Conservation (phyloP, 805 yeast species). For the Yarrowia phangngaensis region DNA sequence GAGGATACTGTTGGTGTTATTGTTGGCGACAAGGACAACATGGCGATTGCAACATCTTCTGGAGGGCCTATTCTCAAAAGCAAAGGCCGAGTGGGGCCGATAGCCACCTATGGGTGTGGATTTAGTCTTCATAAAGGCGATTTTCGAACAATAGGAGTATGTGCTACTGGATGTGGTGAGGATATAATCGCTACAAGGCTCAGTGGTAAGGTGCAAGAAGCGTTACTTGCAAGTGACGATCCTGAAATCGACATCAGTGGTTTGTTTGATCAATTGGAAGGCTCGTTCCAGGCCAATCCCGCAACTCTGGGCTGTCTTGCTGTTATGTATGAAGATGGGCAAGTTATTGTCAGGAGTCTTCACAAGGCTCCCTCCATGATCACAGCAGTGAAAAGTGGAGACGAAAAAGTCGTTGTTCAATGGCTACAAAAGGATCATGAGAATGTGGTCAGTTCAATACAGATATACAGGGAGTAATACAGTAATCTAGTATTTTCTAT, state of each 20-base stretch:
- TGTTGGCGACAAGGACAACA: constrained; percentile 34
- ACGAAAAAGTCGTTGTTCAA: neutral
- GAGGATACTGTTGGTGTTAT: constrained; percentile 45
- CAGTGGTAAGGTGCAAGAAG: constrained; percentile 31
- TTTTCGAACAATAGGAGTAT: constrained; percentile 30
- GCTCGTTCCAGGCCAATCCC: constrained; percentile 14
- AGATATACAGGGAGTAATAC: constrained; percentile 1
- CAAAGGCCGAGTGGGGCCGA: constrained; percentile 45
- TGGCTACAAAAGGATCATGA: constrained; percentile 4
- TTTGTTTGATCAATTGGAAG: neutral
- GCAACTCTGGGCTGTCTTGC: constrained; percentile 8
- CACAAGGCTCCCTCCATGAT: constrained; percentile 9
- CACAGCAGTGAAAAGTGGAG: constrained; percentile 6
- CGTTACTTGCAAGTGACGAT: neutral
- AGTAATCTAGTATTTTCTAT: constrained; percentile 8
- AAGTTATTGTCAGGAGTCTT: neutral
- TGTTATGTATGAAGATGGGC: constrained; percentile 10
- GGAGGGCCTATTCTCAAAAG: constrained; percentile 42
- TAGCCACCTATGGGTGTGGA: constrained; percentile 44
- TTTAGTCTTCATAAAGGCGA: constrained; percentile 29
- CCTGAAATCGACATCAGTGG: neutral
- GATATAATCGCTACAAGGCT: constrained; percentile 39
- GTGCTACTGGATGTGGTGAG: constrained; percentile 44
- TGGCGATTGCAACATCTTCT: constrained; percentile 41
- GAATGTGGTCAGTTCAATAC: neutral